Evolutionary conservation across 2,329 filamentous ascomycete genomes (phyloP).

Genomic region (Rhexocercosporidium sp.): DNA sequence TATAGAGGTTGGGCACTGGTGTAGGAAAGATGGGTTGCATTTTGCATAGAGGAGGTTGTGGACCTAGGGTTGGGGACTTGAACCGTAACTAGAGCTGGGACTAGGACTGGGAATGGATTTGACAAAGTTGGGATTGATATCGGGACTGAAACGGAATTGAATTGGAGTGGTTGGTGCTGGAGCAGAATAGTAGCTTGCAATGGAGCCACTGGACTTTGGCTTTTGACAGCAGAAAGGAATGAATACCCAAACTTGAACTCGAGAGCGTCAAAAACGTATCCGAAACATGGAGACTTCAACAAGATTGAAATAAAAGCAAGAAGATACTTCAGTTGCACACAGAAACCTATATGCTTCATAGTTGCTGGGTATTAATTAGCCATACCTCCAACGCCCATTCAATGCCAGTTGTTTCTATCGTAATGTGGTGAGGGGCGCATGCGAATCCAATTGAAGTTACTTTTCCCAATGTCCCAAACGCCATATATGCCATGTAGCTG

Average conservation of each 20-base stretch:
- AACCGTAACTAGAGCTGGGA: not conserved
- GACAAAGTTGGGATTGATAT: not conserved
- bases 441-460: not conserved
- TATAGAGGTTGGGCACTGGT: not conserved
- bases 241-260: too few species aligned
- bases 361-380: slow-evolving; percentile 4
- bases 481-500: not conserved
- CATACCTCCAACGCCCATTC: not conserved
- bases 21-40: not conserved
- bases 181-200: too few species aligned
- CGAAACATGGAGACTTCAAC: too few species aligned
- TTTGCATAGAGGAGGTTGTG: not conserved
- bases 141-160: not conserved
- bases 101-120: not conserved
- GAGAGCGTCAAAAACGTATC: not conserved
- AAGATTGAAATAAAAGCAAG: too few species aligned
- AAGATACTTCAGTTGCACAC: too few species aligned
- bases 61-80: not conserved
- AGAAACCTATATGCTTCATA: not conserved
- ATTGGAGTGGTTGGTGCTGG: too few species aligned
- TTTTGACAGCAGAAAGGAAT: too few species aligned
- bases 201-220: too few species aligned
- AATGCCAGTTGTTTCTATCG: not conserved
- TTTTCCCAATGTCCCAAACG: slow-evolving; percentile 1
- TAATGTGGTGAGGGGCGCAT: not conserved